phyloP scores from a whole-genome alignment of 805 yeast species.

The Hermanozyma aechmeae region DNA sequence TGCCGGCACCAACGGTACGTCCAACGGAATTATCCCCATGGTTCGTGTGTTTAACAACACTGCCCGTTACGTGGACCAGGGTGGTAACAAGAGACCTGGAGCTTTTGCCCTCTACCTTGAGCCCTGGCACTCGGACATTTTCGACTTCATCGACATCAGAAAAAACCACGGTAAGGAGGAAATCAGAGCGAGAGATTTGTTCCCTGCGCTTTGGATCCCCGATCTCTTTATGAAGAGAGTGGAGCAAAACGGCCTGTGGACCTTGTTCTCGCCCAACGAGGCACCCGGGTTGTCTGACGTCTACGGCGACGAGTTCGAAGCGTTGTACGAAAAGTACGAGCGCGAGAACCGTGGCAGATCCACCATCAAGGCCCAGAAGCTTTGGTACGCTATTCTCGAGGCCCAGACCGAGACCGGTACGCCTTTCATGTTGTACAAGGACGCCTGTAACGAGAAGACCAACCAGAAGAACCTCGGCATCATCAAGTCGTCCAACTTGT shows the following conservation, averaged over 20 bases:
- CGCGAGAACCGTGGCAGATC: slow-evolving; percentile 39
- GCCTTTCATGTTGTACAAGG: slow-evolving; percentile 57
- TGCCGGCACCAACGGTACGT: slow-evolving; percentile 56
- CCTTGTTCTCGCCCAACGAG: slow-evolving; percentile 50
- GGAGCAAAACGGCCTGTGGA: slow-evolving; percentile 47
- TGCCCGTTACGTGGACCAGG: slow-evolving; percentile 57
- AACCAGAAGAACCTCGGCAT: slow-evolving; percentile 54
- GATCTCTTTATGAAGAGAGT: slow-evolving; percentile 56
- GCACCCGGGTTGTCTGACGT: slow-evolving; percentile 48
- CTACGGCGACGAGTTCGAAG: slow-evolving; percentile 48
- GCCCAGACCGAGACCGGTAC: slow-evolving; percentile 61
- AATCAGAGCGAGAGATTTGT: slow-evolving; percentile 52
- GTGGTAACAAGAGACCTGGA: slow-evolving; percentile 60
- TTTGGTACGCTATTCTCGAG: slow-evolving; percentile 52
- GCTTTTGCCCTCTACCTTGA: slow-evolving; percentile 53
- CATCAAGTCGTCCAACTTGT: slow-evolving; percentile 52
- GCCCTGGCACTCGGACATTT: slow-evolving; percentile 57
- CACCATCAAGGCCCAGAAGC: slow-evolving; percentile 48
- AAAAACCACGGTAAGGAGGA: slow-evolving; percentile 60
- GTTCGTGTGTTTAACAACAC: slow-evolving; percentile 54
- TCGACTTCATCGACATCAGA: slow-evolving; percentile 50
- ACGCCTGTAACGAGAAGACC: slow-evolving; percentile 50
- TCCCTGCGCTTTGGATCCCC: slow-evolving; percentile 57
- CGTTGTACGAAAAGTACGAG: slow-evolving; percentile 43
- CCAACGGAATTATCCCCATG: slow-evolving; percentile 57